Base-by-base conservation (phyloP, 148 eudicot genomes). In the Camellia lanceoleosa region DNA sequence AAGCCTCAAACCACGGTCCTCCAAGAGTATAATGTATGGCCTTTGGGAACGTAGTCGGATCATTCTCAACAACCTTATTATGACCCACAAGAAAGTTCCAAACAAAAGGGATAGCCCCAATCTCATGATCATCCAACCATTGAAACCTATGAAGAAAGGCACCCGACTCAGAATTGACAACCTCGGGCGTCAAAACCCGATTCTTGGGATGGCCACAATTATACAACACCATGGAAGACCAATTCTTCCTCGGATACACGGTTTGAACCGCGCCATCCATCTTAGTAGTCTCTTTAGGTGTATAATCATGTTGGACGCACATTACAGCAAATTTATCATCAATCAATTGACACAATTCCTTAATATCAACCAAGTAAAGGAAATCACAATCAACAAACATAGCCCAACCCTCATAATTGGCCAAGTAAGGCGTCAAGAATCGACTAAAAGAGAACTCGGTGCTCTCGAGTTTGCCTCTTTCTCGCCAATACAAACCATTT, bases 1-100 rank as follows among this genome's bases (percentile, higher is more conserved):
- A 92, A 58, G 93, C 87, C 75, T 96, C 97, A 60, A 96, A 96
- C 99, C 99, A 96, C 1, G 99, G 99, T 7, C 99, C 99, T 1
- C 99, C 99, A 2, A 90, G 92, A 2, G 99, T 96, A 43, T 93
- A 96, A 81, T 96, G 99, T 49, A 96, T 89, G 3, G 98, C 95
- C 81, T 83, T 96, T 0, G 99, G 99, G 13, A 7, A 76, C 0
- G 99, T 93, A 38, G 67, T 79, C 52, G 80, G 74, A 78, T 94
- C 89, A 3, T 89, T 88, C 76, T 91, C 92, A 0, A 89, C 91
- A 72, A 84, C 94, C 92, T 62, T 77, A n/a, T 96, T 93, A 84
- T 96, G 98, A 5, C 99, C 99, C 46, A 96, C 98, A 61, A 96
- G 92, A 68, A 96, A 96, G 78, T 96, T 96, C 99, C 99, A 96